Evolutionary conservation across 2,329 filamentous ascomycete species (phyloP).

Genomic region (Erysiphe pulchra): DNA sequence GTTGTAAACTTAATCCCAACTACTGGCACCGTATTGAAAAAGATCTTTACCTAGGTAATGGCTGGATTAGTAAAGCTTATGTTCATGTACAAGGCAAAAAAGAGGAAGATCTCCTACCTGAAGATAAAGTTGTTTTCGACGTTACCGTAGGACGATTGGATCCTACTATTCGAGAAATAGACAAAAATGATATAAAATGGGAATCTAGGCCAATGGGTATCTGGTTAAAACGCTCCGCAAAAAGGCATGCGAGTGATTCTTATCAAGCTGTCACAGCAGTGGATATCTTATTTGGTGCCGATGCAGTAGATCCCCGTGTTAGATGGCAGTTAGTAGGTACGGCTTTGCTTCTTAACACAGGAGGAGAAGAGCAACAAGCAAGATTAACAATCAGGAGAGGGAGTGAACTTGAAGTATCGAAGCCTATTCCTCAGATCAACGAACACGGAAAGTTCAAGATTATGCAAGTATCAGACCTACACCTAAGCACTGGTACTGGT

Average conservation of each 20-base stretch:
- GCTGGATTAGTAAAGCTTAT: slow-evolving; percentile 40
- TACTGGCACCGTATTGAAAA: slow-evolving; percentile 45
- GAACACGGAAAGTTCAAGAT: slow-evolving; percentile 94
- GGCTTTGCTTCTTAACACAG: slow-evolving; percentile 42
- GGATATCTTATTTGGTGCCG: slow-evolving; percentile 43
- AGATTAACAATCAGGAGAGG: slow-evolving; percentile 61
- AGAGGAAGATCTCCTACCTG: slow-evolving; percentile 37
- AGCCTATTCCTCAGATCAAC: slow-evolving; percentile 49
- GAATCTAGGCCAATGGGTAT: slow-evolving; percentile 39
- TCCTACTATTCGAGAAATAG: slow-evolving; percentile 26
- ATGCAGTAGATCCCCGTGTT: slow-evolving; percentile 66
- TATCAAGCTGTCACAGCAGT: slow-evolving; percentile 32
- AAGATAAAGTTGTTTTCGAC: slow-evolving; percentile 38
- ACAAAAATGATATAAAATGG: slow-evolving; percentile 30
- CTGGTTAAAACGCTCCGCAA: slow-evolving; percentile 28
- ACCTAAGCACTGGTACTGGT: slow-evolving; percentile 75
- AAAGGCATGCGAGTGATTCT: slow-evolving; percentile 21
- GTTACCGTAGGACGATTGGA: slow-evolving; percentile 35
- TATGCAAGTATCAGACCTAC: slow-evolving; percentile 82
- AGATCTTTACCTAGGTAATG: slow-evolving; percentile 38
- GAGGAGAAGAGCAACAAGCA: slow-evolving; percentile 35
- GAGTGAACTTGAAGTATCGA: slow-evolving; percentile 32
- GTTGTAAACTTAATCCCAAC: slow-evolving; percentile 28
- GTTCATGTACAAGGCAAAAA: slow-evolving; percentile 43
- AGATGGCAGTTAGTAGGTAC: slow-evolving; percentile 63